Base-by-base conservation (phyloP, 129 eudicot genomes). In the Centrapalus pauciflorus region DNA sequence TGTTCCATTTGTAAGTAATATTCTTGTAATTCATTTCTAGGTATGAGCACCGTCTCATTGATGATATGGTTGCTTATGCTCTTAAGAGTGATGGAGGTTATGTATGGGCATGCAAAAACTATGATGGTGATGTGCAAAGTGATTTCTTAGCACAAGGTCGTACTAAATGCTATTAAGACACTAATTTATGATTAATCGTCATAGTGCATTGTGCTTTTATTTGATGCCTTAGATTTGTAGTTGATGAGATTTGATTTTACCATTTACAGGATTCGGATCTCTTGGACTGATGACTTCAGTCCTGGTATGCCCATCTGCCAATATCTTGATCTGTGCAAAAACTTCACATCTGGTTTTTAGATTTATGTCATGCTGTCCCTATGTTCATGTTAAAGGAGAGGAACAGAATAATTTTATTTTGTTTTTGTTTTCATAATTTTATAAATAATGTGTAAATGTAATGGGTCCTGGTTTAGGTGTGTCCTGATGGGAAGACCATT, bases 21-120 rank as follows among this genome's bases (percentile, higher is more conserved):
- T 21, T 7, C 17, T 23, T 70, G 35, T 70, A 19, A 62, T 50
- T 35, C 13, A 80, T 56, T 37, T 49, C 26, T 38, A 93, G 99
- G 99, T 93, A 93, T 75, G 99, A 93, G 64, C 99, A 93, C 81
- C 99, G 99, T 66, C 91, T 93, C 21, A 93, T 93, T 43, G 99
- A 93, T 64, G 99, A 93, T 75, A 93, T 93, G 99, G 99, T 93
- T 84, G 99, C 99, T 26, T 93, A 88, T 69, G 92, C 96, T 74
- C 92, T 93, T 6, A 93, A 93, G 92, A 93, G 96, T 43, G 99
- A 89, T 24, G 99, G 99, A 57, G 99, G 92, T 72, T 93, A 93
- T 69, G 99, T 93, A 16, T 93, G 99, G 99, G 99, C 99, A 62
- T 93, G 99, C 86, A 93, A 93, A 76, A 93, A 93, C 78, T 93